Evolutionary conservation across 768 basidiomycete species (phyloP), one percentile per base, ranked within the genome.

Genomic region (Sporobolomyces roseus): DNA sequence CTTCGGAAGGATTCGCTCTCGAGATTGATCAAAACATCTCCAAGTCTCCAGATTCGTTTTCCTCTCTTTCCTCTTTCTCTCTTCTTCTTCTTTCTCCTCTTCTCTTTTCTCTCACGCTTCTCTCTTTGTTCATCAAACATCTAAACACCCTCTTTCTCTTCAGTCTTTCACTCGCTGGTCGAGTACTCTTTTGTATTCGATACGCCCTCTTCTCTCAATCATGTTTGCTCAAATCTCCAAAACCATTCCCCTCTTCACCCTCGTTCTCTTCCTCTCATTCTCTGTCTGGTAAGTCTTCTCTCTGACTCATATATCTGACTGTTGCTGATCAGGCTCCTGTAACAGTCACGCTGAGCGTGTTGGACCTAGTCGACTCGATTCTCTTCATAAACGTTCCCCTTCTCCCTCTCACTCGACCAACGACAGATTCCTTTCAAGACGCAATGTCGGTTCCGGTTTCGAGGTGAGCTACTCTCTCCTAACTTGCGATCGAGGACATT

Each of bases 301-400:
- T 27, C 43, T n/a, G 13, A 23, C 9, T 27, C 29, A 50, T 46
- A 23, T 6, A 23, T 46, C 45, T 23, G n/a, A n/a, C 45, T 6
- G 7, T 21, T 7, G 45, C 45, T 46, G 45, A 46, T 23, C 45
- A 46, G n/a, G n/a, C n/a, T n/a, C n/a, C n/a, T n/a, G n/a, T n/a
- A 4, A 12, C 17, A 50, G 49, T 25, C 36, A 33, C 35, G 54
- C 54, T 36, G 54, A 36, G 54, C 54, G 54, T 35, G 17, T 9
- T 36, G 35, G 35, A 23, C 54, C 54, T 55, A 33, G 38, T 7
- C 33, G 54, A 36, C 33, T 55, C 54, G 35, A 38, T n/a, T 55
- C 35, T 25, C 19, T 36, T 9, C 38, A 33, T 21, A 55, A 55
- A 23, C 35, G 54, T 41, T 9, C 38, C 9, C 38, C 17, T 17